These are phyloP conservation scores for Scedosporium aurantiacum DNA, from an alignment of 2,329 filamentous ascomycete genomes.

Conservation along the genomic window DNA sequence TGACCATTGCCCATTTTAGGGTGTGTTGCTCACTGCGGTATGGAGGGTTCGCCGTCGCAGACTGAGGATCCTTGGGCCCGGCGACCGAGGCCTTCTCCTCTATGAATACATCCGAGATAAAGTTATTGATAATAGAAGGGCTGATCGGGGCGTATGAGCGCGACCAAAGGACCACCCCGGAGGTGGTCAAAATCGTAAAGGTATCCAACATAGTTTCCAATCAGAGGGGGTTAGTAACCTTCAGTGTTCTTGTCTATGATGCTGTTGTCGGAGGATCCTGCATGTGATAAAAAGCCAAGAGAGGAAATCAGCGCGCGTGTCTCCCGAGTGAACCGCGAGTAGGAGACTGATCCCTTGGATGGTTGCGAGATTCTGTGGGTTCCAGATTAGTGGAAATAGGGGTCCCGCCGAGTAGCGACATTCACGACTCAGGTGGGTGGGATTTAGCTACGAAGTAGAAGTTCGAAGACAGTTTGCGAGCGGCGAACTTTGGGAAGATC, in stretches of 20 bases:
- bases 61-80: conserved; percentile 46
- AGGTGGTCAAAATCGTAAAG: conserved; percentile 93
- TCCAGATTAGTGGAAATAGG: no score
- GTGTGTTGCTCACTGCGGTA: conserved; percentile 93
- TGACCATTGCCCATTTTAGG: conserved; percentile 83
- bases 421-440: conserved; percentile 6
- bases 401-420: conserved; percentile 7
- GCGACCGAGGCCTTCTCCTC: conserved; percentile 69
- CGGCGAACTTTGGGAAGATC: not conserved
- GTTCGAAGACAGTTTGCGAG: not conserved
- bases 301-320: no score
- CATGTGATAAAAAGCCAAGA: not conserved
- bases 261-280: not conserved
- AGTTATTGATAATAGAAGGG: conserved; percentile 76
- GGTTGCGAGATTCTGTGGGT: no score
- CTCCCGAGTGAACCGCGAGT: no score
- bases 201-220: conserved; percentile 68
- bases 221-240: not conserved
- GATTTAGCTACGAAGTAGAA: not conserved
- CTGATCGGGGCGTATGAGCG: conserved; percentile 72
- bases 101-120: conserved; percentile 95
- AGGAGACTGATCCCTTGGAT: no score
- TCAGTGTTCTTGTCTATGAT: not conserved
- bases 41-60: conserved; percentile 53
- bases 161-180: conserved; percentile 94